Base-by-base conservation (phyloP, 1,139 yeast species). In the Yamadazyma trypodendri region DNA sequence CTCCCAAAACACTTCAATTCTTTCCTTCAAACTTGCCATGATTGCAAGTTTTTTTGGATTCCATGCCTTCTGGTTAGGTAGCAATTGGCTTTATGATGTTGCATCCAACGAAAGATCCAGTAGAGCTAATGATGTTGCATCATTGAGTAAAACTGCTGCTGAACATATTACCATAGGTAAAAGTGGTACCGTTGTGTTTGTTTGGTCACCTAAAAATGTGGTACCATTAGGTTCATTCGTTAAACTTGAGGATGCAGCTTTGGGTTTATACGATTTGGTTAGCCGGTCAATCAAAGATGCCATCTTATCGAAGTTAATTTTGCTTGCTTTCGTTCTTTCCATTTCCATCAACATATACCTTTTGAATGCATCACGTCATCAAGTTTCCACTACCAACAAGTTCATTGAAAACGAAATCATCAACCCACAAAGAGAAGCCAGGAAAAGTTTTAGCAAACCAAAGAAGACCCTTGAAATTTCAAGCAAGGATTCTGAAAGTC, bases 241-340 rank as follows among this genome's bases (percentile, higher is more conserved):
- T 35, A 79, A 78, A 50, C 54, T 78, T 31, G 96, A 88, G 63
- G 94, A 86, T 52, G 61, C 73, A 11, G 52, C 84, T 24, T 60
- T 79, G 34, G 63, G 71, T 12, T 49, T 76, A 20, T 65, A 85
- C 39, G 79, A 77, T 36, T 72, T 71, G 36, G 61, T 89, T 49
- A 82, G 89, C 47, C 62, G 60, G 44, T 87, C 90, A n/a, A 83
- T 90, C 43, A 79, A 84, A 51, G 97, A 90, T 60, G 85, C 83
- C 35, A 68, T 88, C 43, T 77, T 90, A 49, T 81, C 94, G 45
- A 90, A 92, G 58, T 77, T 81, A 46, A 70, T 89, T 37, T 77
- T 90, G 31, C 72, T 86, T 49, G 81, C 81, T 5, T 79, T 90
- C 45, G 81, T 84, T 16, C 66, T 86, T 46, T 85, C 96, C 45